Evolutionary conservation across 164 flowering plant species (phyloP), one percentile per base, ranked within the genome.

Genomic region (Dillenia turbinata): DNA sequence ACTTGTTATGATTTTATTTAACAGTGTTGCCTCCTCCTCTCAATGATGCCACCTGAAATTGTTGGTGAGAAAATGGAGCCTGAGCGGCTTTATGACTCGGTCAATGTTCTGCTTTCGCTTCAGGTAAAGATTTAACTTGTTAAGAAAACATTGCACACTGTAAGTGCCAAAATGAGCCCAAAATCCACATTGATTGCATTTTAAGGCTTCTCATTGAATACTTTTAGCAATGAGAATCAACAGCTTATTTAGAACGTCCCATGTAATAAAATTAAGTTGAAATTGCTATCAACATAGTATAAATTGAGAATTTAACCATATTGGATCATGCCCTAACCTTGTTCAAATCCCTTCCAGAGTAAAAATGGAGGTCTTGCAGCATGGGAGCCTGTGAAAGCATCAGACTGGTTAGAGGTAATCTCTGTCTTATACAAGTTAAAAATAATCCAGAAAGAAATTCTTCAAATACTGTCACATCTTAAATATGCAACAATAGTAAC

Each of bases 21-120:
- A 5, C 61, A 80, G 86, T 79, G 84, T 52, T 78, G 78, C 60
- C 73, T 80, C 0, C 65, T 78, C 8, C 49, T 84, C 6, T 80
- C 86, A 47, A 49, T 57, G 52, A 44, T 83, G 75, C 79, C 87
- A n/a, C 65, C 75, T 10, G 82, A 85, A 59, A 57, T 82, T 61
- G 85, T 85, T 57, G 87, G 87, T 10, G 66, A 75, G 57, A 57
- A 66, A 61, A 56, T 85, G 66, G 79, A 77, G 16, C 59, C 75
- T 8, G 62, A 79, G 57, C 59, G 64, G 14, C 26, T 85, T 9
- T 77, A 62, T 57, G 79, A 85, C 57, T 52, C 85, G 15, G 84
- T 83, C 45, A 76, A 79, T 52, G n/a, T 85, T 13, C 16, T 85
- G 2, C 75, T 85, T 24, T 77, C 84, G 12, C 49, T 84, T 3